These are phyloP conservation scores for Leccinum uliginosum DNA, from an alignment of 768 basidiomycete genomes.

Conservation along the genomic window DNA sequence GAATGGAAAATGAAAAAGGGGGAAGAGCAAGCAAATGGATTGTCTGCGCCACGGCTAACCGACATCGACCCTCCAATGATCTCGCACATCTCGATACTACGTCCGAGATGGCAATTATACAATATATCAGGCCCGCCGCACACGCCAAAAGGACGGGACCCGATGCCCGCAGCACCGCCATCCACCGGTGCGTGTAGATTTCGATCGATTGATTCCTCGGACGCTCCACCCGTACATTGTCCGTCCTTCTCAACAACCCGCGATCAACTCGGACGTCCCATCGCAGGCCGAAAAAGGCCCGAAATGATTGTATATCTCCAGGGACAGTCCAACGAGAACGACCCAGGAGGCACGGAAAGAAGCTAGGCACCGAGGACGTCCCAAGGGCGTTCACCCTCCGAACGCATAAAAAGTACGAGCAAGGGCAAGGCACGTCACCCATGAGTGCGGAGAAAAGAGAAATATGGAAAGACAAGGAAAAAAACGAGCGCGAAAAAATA, in stretches of 20 bases:
- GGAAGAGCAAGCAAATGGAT: not conserved
- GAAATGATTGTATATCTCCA: not conserved
- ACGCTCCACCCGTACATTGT: not conserved
- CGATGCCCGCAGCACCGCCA: conserved; percentile 8
- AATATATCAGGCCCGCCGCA: not conserved
- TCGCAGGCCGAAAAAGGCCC: not conserved
- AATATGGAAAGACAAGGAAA: not conserved
- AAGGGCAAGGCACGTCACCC: not conserved
- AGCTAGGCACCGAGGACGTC: conserved; percentile 1
- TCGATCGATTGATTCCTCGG: conserved; percentile 17
- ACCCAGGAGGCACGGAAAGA: not conserved
- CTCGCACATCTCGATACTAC: conserved; percentile 6
- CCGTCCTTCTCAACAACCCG: not conserved
- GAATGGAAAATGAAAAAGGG: not conserved
- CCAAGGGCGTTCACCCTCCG: not conserved
- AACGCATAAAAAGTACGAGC: not conserved
- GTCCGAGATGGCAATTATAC: not conserved
- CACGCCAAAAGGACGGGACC: not conserved
- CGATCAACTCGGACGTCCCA: conserved; percentile 9
- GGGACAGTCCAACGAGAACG: not conserved
- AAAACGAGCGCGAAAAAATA: not conserved
- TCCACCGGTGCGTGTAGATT: conserved; percentile 9
- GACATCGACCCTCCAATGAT: not conserved
- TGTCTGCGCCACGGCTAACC: not conserved
- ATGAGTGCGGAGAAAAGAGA: not conserved